Evolutionary conservation across 139 green algal genomes (phyloP), one percentile per base, ranked within the genome.

Genomic region (Diplosphaera chodatii): DNA sequence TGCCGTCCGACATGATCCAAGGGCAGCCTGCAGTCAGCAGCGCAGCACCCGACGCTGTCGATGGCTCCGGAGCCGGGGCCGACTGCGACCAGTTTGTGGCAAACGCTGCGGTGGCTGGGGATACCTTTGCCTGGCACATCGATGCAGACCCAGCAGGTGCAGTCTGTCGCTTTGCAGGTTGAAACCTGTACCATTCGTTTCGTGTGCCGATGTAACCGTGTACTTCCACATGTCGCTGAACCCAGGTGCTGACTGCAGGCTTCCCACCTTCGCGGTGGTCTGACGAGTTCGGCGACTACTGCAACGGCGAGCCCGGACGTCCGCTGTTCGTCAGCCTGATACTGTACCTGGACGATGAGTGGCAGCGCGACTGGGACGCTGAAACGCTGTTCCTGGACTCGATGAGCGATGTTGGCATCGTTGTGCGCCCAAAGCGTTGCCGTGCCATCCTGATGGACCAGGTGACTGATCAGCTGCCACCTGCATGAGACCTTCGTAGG

Each of bases 351-450:
- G 86, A 94, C 75, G 62, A 63, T 16, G 30, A 70, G 34, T 97
- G 92, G 92, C 71, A 72, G 15, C 77, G 77, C 0, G 79, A 89
- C 6, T 88, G 84, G 77, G 82, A 89, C 67, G 91, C 83, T 18
- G 92, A 97, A 66, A 96, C 90, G 13, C 87, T 95, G 6, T 91
- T 96, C 71, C 81, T 97, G 32, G 92, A 97, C 33, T 70, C 28
- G 34, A 21, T 68, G 27, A 28, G 62, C 37, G 76, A 90, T 70
- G 86, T 88, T 64, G 90, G 90, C 22, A n/a, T 93, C 0, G 88
- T 91, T 59, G 82, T 94, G 69, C 64, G 80, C 6, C 90, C 90
- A 3, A 82, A 84, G 66, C 70, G 73, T 1, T 64, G 67, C 33
- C 55, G 82, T 1, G 82, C 80, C 1, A 73, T 90, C 30, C 71